Evolutionary conservation across 192 early-diverging fungal species (phyloP), one percentile per base, ranked within the genome.

Genomic region (Coemansia erecta): DNA sequence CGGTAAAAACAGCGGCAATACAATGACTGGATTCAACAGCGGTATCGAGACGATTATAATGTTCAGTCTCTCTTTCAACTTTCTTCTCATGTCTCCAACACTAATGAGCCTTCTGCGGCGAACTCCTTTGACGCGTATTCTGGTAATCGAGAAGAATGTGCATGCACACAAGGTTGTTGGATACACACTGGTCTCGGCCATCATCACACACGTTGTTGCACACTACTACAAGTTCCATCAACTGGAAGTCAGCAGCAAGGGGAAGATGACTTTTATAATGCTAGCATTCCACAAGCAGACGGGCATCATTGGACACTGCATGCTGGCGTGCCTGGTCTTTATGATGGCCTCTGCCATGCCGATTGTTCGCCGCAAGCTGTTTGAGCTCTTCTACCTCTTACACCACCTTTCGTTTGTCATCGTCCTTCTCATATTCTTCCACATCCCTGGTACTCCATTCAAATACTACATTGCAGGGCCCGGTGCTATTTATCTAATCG

Each of bases 341-440:
- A 64, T 76, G 46, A 31, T 65, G 23, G 49, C 46, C 5, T 21
- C 61, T 3, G 56, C 76, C 0, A 28, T 72, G 22, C 68, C 81
- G 0, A 45, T 33, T 1, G 68, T 82, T 28, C 61, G 81, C 10
- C 72, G 72, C 43, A 61, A 48, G 55, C 23, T 59, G 24, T 77
- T 70, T 53, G 91, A 94, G 78, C 76, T 86, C 19, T 94, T 94
- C 68, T 93, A 89, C 80, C 85, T 89, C 65, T 78, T 87, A 15
- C 91, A 94, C 65, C 90, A 93, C 62, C 75, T 94, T 40, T 91
- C 89, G 66, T 82, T 92, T 51, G 64, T 86, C 50, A 81, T 89
- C 51, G 86, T 93, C 50, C 77, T 85, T 15, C 73, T 82, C 5
- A 70, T 85, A 1, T 84, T 91, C 50, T 82, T 85, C 74, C 92